Percentiles rank a stretch among this genome's conserved stretches.
phyloP scores from a whole-genome alignment of 768 basidiomycete genomes.

The Kwoniella pini region DNA sequence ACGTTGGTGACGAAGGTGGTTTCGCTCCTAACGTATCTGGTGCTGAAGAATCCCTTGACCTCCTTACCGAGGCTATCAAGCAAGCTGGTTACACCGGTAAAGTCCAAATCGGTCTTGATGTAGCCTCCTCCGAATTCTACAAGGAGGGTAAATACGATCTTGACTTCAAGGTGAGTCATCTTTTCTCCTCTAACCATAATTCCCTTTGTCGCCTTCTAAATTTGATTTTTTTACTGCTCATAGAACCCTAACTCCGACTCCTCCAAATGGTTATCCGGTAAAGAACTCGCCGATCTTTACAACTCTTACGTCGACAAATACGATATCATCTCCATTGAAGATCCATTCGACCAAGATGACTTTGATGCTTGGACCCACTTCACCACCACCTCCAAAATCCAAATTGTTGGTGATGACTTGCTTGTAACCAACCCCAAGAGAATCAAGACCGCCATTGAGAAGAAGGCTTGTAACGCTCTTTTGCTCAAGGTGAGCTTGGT shows the following conservation, averaged over 20 bases:
- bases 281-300: conserved; percentile 91
- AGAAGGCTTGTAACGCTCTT: conserved; percentile 99
- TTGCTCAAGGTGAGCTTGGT: conserved; percentile 70
- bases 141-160: conserved; percentile 99
- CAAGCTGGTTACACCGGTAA: conserved; percentile 98
- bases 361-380: conserved; percentile 98
- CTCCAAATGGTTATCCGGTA: conserved; percentile 90
- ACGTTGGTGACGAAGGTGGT: conserved; percentile 99
- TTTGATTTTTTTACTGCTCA: no score
- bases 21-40: conserved; percentile 98
- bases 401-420: conserved; percentile 71
- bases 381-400: conserved; percentile 59
- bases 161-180: conserved; percentile 59
- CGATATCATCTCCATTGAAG: conserved; percentile 69
- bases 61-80: conserved; percentile 92
- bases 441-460: conserved; percentile 98
- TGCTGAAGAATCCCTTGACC: conserved; percentile 95
- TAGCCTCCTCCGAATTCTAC: conserved; percentile 99
- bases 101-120: conserved; percentile 97
- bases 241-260: conserved; percentile 99
- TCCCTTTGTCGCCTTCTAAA: no score
- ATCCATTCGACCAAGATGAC: conserved; percentile 99
- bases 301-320: conserved; percentile 82
- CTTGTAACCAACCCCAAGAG: conserved; percentile 96
- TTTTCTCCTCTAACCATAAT: no score